phyloP scores from a whole-genome alignment of 352 stramenopile genomes.

The Aphanomyces invadans region DNA sequence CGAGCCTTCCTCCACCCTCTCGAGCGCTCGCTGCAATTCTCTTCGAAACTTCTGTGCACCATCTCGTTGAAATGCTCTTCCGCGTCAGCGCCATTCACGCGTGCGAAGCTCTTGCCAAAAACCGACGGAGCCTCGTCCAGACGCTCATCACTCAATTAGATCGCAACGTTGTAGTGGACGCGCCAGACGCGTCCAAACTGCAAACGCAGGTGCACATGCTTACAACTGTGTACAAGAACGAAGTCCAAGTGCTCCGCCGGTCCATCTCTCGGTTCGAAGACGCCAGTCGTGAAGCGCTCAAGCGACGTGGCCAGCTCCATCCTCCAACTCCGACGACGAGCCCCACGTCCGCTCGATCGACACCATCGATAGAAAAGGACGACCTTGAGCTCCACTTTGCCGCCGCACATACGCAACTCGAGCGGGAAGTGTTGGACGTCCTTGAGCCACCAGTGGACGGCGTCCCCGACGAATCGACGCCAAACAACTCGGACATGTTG shows the following conservation, averaged over 20 bases:
- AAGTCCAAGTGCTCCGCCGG: neutral
- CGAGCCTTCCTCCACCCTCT: neutral
- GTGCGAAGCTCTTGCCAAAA: neutral
- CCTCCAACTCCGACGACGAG: neutral
- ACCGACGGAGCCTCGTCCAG: neutral
- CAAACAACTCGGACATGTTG: neutral
- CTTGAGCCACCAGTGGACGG: neutral
- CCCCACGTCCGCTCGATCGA: neutral
- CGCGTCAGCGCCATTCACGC: slow-evolving; percentile 2
- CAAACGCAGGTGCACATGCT: neutral
- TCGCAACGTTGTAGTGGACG: neutral
- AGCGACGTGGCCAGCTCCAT: neutral
- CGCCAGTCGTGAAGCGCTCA: neutral
- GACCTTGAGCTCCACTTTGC: neutral
- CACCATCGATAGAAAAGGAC: neutral
- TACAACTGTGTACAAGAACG: slow-evolving; percentile 5
- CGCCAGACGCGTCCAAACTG: neutral
- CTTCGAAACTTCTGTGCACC: slow-evolving; percentile 2
- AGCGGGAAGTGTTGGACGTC: neutral
- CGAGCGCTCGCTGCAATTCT: neutral
- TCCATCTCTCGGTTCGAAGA: neutral
- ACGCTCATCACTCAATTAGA: neutral
- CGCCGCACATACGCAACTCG: neutral
- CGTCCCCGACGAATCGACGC: neutral
- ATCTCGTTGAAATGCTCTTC: slow-evolving; percentile 13